Percentiles rank a stretch among this genome's conserved stretches.
phyloP scores from a whole-genome alignment of 2,329 filamentous ascomycete species.

The Ophiostoma tasmaniense region DNA sequence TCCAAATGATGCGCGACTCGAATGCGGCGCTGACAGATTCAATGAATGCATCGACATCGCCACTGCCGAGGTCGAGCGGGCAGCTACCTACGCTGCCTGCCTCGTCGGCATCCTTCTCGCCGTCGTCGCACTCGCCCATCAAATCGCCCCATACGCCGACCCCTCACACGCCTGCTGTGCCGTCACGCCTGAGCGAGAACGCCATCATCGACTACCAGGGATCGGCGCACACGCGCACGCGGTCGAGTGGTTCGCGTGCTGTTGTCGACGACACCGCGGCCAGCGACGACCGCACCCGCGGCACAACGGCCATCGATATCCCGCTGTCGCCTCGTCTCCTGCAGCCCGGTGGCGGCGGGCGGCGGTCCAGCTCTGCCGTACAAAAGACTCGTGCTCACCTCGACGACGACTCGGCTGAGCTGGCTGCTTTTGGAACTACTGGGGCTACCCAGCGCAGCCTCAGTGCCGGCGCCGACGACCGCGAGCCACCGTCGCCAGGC shows the following conservation, averaged over 20 bases:
- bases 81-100: slow-evolving; percentile 24
- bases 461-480: slow-evolving; percentile 57
- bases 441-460: slow-evolving; percentile 53
- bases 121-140: slow-evolving; percentile 71
- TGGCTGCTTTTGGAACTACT: slow-evolving; percentile 45
- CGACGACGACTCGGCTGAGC: slow-evolving; percentile 54
- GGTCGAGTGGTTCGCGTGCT: background rate
- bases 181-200: slow-evolving; percentile 85
- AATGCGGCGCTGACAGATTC: slow-evolving; percentile 86
- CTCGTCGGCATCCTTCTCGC: slow-evolving; percentile 63
- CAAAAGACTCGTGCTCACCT: slow-evolving; percentile 48
- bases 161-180: slow-evolving; percentile 88
- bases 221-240: background rate
- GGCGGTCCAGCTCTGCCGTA: slow-evolving; percentile 62
- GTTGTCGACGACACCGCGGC: slow-evolving; percentile 23
- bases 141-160: slow-evolving; percentile 89
- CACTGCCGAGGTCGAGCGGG: slow-evolving; percentile 31
- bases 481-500: slow-evolving; percentile 32
- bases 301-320: slow-evolving; percentile 62
- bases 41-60: slow-evolving; percentile 78
- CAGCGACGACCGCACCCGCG: slow-evolving; percentile 36
- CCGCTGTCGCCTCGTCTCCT: slow-evolving; percentile 57
- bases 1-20: slow-evolving; percentile 81
- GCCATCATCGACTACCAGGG: slow-evolving; percentile 64
- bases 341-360: slow-evolving; percentile 32